Conservation (phyloP, 768 basidiomycete species). For the Tricholoma sp. region DNA sequence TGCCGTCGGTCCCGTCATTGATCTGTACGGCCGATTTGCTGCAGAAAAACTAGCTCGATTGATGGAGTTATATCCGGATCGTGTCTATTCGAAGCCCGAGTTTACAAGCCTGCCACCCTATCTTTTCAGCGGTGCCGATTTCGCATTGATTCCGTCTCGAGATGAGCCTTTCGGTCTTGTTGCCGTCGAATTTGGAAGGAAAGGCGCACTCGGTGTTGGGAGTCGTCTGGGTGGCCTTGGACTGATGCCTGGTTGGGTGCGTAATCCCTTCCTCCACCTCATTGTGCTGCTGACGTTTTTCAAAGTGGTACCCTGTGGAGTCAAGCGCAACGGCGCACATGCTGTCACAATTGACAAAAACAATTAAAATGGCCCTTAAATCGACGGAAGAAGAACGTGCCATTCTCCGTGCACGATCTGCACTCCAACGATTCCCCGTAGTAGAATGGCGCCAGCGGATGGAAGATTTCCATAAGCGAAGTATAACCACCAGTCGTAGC, state of each 20-base stretch:
- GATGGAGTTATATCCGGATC: slow-evolving; percentile 93
- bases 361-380: slow-evolving; percentile 90
- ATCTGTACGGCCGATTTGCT: slow-evolving; percentile 91
- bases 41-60: slow-evolving; percentile 89
- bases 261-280: slow-evolving; percentile 21
- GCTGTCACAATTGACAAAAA: slow-evolving; percentile 91
- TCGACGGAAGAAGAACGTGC: slow-evolving; percentile 89
- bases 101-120: slow-evolving; percentile 93
- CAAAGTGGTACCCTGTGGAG: slow-evolving; percentile 95
- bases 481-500: slow-evolving; percentile 65
- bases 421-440: slow-evolving; percentile 94
- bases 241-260: slow-evolving; percentile 96
- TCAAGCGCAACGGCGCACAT: slow-evolving; percentile 90
- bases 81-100: slow-evolving; percentile 94
- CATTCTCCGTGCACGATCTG: slow-evolving; percentile 88
- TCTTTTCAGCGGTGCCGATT: slow-evolving; percentile 92
- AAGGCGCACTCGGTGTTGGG: slow-evolving; percentile 94
- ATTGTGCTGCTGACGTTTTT: slow-evolving; percentile 3
- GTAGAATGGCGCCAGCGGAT: slow-evolving; percentile 96
- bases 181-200: slow-evolving; percentile 93
- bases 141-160: slow-evolving; percentile 91
- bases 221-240: slow-evolving; percentile 91
- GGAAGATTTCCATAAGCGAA: slow-evolving; percentile 91
- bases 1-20: slow-evolving; percentile 90
- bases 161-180: slow-evolving; percentile 96